phyloP scores from a whole-genome alignment of 1,139 yeast species.

The Diutina ranongensis region DNA sequence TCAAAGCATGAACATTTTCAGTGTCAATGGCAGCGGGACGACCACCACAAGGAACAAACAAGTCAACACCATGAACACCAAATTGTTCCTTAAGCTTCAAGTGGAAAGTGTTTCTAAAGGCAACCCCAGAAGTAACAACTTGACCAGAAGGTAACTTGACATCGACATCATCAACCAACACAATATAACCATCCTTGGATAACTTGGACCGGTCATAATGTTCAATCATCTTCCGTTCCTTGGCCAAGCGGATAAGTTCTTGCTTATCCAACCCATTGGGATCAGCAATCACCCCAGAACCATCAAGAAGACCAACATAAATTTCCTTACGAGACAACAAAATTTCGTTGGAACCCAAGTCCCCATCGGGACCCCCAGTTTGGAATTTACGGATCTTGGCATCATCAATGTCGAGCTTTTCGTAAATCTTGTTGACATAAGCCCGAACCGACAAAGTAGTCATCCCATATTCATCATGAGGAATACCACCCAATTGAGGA shows the following conservation, averaged over 20 bases:
- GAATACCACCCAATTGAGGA: constrained; percentile 90
- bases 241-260: constrained; percentile 74
- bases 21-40: constrained; percentile 95
- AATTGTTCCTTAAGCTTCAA: constrained; percentile 55
- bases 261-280: constrained; percentile 76
- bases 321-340: constrained; percentile 69
- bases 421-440: constrained; percentile 80
- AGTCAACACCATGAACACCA: constrained; percentile 51
- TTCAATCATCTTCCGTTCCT: constrained; percentile 64
- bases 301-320: constrained; percentile 87
- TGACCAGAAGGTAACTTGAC: constrained; percentile 67
- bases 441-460: constrained; percentile 91
- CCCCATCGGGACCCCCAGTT: constrained; percentile 99
- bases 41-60: constrained; percentile 98
- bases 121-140: constrained; percentile 69
- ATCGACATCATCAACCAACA: constrained; percentile 80
- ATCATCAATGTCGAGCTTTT: constrained; percentile 54
- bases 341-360: constrained; percentile 91
- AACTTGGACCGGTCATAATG: constrained; percentile 57
- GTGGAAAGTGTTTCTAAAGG: constrained; percentile 91
- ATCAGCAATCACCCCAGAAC: constrained; percentile 90
- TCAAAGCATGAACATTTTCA: constrained; percentile 62
- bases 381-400: constrained; percentile 65
- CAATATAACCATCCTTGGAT: constrained; percentile 66
- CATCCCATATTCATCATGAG: constrained; percentile 98